These are phyloP conservation scores for Chaetomiaceae sp. DNA, from an alignment of 2,329 filamentous ascomycete genomes.

Conservation along the genomic window DNA sequence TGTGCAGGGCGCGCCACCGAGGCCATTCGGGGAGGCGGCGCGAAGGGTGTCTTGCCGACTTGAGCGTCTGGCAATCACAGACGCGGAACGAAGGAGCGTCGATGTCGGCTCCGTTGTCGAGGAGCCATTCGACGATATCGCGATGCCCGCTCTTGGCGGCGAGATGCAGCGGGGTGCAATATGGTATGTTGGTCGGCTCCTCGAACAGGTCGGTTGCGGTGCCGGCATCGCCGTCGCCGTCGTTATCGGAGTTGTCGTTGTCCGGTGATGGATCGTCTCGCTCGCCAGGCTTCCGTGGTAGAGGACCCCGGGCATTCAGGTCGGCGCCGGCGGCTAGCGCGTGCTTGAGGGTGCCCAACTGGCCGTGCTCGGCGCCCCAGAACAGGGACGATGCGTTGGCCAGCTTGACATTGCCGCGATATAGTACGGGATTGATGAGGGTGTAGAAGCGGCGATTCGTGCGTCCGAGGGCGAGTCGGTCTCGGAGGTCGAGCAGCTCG, in stretches of 20 bases:
- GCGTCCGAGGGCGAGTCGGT: slow-evolving; percentile 20
- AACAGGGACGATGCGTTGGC: slow-evolving; percentile 18
- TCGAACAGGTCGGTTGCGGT: slow-evolving; percentile 3
- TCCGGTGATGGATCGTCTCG: not conserved
- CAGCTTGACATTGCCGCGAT: slow-evolving; percentile 20
- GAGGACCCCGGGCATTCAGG: slow-evolving; percentile 17
- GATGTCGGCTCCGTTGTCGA: slow-evolving; percentile 45
- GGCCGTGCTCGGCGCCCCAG: slow-evolving; percentile 25
- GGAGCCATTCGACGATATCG: slow-evolving; percentile 24
- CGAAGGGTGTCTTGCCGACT: slow-evolving; percentile 12
- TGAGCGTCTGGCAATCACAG: slow-evolving; percentile 24
- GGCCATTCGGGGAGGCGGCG: slow-evolving; percentile 19
- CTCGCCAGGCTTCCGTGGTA: slow-evolving; percentile 8
- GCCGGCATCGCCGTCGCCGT: slow-evolving; percentile 10
- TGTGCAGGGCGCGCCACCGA: slow-evolving; percentile 25
- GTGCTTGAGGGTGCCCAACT: slow-evolving; percentile 23
- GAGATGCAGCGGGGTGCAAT: slow-evolving; percentile 22
- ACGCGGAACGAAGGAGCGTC: slow-evolving; percentile 34
- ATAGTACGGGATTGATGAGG: slow-evolving; percentile 24
- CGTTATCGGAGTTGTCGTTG: not conserved
- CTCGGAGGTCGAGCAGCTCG: slow-evolving; percentile 17
- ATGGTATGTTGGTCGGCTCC: slow-evolving; percentile 5
- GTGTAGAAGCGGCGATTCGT: slow-evolving; percentile 21
- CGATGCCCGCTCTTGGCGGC: slow-evolving; percentile 25
- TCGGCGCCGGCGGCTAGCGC: slow-evolving; percentile 25